Base-by-base conservation (phyloP, 306 rosid genomes). In the Medicago arabica region DNA sequence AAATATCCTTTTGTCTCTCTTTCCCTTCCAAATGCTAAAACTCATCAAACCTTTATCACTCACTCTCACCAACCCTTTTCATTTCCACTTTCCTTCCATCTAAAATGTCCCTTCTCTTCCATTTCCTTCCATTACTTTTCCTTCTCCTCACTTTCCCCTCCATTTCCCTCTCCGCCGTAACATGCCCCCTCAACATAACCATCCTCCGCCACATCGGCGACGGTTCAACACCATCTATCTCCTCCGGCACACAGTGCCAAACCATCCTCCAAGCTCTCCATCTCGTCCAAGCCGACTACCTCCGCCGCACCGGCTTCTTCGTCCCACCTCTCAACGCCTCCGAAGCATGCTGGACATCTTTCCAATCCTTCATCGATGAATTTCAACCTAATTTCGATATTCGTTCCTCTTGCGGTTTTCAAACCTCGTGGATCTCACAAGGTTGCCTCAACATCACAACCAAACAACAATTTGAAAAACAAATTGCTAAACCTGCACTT, bases 401-500 rank as follows among this genome's bases (percentile, higher is more conserved):
- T 8, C 84, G 77, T 9, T 2, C 80, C 62, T 4, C 77, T 5
- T 85, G 88, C 23, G 84, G 82, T 4, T 41, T 78, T 19, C 55
- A 67, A 34, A 78, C 88, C 12, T 49, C 70, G 0, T 85, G 84
- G 86, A 85, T 85, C 80, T 82, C 88, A 17, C 75, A 89, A 16
- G 98, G 97, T 1, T 95, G 97, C 81, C 81, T 84, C 92, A 89
- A 85, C 84, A 80, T 95, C 83, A 86, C 88, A 57, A 90, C 96
- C 58, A 61, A 38, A 21, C 25, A 65, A 0, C 43, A 86, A 0
- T 95, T 92, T 81, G 85, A 84, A 9, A 1, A 23, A 6, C 21
- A 68, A 23, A 5, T 7, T 72, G 84, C 49, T 67, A 87, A 11
- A 0, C 0, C 70, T 1, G 38, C 59, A 0, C 57, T 85, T 0